A percentile compares a stretch with the other conserved stretches of the same genome.
Conservation (phyloP, 345 rosid species). For the Eucalyptus viminalis region DNA sequence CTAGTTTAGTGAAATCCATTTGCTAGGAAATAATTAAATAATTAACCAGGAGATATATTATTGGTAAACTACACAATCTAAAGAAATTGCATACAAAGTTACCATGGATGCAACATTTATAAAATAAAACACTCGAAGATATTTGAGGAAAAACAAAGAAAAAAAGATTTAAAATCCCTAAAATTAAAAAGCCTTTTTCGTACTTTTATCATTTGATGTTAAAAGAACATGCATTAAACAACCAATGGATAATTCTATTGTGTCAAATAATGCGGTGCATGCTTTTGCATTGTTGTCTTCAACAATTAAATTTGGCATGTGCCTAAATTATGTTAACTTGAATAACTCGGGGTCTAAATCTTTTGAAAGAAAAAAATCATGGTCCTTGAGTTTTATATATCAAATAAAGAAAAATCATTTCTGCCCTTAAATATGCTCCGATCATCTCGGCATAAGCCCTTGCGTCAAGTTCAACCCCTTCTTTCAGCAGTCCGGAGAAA, state of each 20-base stretch:
- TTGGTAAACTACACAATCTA: background rate
- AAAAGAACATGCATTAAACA: background rate
- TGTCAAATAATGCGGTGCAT: too few relatives aligned
- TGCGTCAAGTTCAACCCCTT: conserved; percentile 36
- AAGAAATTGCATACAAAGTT: background rate
- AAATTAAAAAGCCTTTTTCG: too few relatives aligned
- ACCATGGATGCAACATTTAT: background rate
- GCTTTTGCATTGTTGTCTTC: background rate
- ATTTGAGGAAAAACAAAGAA: background rate
- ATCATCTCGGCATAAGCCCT: conserved; percentile 48
- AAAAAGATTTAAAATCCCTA: background rate
- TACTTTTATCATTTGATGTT: too few relatives aligned
- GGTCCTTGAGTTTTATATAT: background rate
- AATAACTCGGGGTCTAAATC: background rate
- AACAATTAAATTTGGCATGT: background rate
- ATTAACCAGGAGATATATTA: background rate
- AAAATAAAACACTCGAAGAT: background rate
- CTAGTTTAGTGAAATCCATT: background rate
- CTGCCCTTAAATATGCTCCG: conserved; percentile 31
- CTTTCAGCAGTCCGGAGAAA: conserved; percentile 16
- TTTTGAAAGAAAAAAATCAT: too few relatives aligned
- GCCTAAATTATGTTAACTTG: background rate
- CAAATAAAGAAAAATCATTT: conserved; percentile 2
- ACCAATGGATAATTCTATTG: background rate
- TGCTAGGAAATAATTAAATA: background rate